Evolutionary conservation across 163 green algal species (phyloP), one percentile per base, ranked within the genome.

Genomic region (Chlorella variabilis): DNA sequence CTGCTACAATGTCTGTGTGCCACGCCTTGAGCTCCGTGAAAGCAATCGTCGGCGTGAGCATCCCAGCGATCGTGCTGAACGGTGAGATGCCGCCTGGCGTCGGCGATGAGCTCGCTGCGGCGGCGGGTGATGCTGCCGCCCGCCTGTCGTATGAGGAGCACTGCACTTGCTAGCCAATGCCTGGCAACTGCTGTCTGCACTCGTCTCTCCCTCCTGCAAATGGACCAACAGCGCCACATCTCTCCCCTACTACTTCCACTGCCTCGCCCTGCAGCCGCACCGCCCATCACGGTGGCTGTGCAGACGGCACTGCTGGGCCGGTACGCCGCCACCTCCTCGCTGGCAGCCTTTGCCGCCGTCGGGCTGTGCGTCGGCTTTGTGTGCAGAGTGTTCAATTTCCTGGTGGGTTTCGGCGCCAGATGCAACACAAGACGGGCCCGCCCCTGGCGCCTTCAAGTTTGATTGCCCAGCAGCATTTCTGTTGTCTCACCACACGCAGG

Each of bases 241-340:
- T n/a, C n/a, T n/a, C n/a, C n/a, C n/a, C n/a, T n/a, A n/a, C n/a
- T n/a, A n/a, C n/a, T n/a, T n/a, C n/a, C n/a, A n/a, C n/a, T 38
- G 31, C 20, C 9, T 17, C 56, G 29, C 41, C 23, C 69, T 61
- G 59, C 82, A 91, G 86, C 75, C 34, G 86, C 88, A 11, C 76
- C 83, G 4, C 84, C 84, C 2, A 45, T 91, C 5, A 85, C 82
- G 3, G 58, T 76, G 0, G 75, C 87, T 6, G 56, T 89, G 29
- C 86, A 91, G 49, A 89, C 86, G 27, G 86, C 83, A 6, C 77
- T 91, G 51, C 67, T 91, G 62, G 88, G 86, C 21, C 54, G 34
- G 1, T 73, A 89, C 41, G 81, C 62, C 5, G 34, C 71, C 23
- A 83, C 63, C 23, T 8, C 36, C 17, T 54, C 56, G 1, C 81